A percentile compares a stretch with the other conserved stretches of the same genome.
Evolutionary conservation across 2,329 filamentous ascomycete genomes (phyloP).

Genomic region (Aspergillus tanneri): DNA sequence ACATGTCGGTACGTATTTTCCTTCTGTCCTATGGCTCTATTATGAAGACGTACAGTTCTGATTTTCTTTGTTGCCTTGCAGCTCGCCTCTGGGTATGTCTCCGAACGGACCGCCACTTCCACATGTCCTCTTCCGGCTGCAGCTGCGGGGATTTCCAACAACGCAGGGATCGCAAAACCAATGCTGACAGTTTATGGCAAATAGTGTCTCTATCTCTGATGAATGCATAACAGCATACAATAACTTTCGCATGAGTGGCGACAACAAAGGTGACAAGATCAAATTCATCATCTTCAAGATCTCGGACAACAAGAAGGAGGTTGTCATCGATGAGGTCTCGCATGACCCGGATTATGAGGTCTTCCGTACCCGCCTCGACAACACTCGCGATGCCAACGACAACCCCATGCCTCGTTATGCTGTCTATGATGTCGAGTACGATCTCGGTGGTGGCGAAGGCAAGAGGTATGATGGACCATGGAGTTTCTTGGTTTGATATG

Average conservation of each 20-base stretch:
- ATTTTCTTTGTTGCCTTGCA: conserved; percentile 18
- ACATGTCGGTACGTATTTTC: conserved; percentile 35
- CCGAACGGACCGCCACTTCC: not conserved
- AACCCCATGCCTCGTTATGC: conserved; percentile 50
- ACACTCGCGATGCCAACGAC: conserved; percentile 44
- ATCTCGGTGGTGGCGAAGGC: conserved; percentile 49
- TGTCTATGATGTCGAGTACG: conserved; percentile 52
- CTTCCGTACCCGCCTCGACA: conserved; percentile 48
- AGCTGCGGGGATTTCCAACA: not conserved
- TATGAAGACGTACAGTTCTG: conserved; percentile 5
- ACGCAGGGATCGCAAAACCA: not conserved
- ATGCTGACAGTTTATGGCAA: not conserved
- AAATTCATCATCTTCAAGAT: conserved; percentile 57
- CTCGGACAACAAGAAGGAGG: conserved; percentile 50
- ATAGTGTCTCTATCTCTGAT: conserved; percentile 48
- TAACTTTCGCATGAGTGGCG: conserved; percentile 47
- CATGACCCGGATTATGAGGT: conserved; percentile 48
- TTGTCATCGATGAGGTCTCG: conserved; percentile 49
- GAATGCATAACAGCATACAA: conserved; percentile 50
- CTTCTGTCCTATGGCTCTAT: not conserved
- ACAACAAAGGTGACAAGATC: conserved; percentile 31
- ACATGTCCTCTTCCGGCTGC: not conserved
- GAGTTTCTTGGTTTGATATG: not conserved
- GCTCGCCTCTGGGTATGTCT: conserved; percentile 40
- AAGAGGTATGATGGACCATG: conserved; percentile 41